Base-by-base conservation (phyloP, 139 green algal genomes). In the Picochlorum sp. region DNA sequence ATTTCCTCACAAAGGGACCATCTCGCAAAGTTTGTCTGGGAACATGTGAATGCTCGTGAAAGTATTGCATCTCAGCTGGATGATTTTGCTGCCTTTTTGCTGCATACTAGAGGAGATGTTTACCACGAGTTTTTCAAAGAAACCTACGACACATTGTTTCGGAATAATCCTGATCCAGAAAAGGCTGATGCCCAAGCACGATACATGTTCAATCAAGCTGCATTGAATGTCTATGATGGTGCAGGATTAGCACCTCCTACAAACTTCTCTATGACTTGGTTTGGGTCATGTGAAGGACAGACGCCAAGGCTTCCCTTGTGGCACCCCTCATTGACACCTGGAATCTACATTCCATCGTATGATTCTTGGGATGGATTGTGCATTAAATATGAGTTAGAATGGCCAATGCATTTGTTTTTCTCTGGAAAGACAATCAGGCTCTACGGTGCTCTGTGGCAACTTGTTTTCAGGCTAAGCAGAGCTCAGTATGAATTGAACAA, bases 391-490 rank as follows among this genome's bases (percentile, higher is more conserved):
- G 24, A 56, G 0, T 36, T 87, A 39, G 64, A 79, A 5, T 95
- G 88, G 88, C 88, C 87, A 2, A 71, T 96, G 59, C 80, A 85
- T 29, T 70, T 94, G 57, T 66, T 96, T 44, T 74, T 96, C 51
- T 88, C 84, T 1, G 69, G 76, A 4, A 37, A 80, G 57, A 56
- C 77, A 7, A 47, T 81, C 36, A 33, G 32, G 59, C 78, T 69
- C 53, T 96, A 96, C 62, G 82, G 84, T 49, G 69, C 61, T 10
- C 44, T 95, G 45, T 94, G 90, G 59, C 79, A 84, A 69, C 76
- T 87, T 49, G 70, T 94, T 56, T 69, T 95, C 56, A 80, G 80
- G 10, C 68, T 96, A 8, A 81, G 85, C 45, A 74, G 88, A 2
- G 70, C 86, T 50, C 69, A 85, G 41, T 36, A 77, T n/a, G 51